A percentile compares a stretch with the other conserved stretches of the same genome.
phyloP scores from a whole-genome alignment of 2,329 filamentous ascomycete species.

The Paracoccidioides lutzii region DNA sequence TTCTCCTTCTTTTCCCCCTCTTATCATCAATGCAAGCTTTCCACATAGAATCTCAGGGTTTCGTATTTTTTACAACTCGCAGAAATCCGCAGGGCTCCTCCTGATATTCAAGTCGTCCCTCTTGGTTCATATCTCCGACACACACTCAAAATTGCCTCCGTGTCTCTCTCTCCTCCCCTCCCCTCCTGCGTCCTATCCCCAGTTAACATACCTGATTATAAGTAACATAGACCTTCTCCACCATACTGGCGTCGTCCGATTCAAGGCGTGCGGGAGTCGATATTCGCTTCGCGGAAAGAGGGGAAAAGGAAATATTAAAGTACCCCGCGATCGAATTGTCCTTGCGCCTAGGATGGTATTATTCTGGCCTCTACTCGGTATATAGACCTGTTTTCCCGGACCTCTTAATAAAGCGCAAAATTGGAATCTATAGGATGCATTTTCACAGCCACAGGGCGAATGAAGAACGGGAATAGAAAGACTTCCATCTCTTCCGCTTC shows the following conservation, averaged over 20 bases:
- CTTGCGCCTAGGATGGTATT: not conserved
- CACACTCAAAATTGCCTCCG: not conserved
- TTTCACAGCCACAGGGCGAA: too few species aligned
- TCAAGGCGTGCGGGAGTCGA: too few species aligned
- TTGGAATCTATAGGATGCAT: too few species aligned
- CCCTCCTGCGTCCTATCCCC: not conserved
- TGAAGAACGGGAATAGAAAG: too few species aligned
- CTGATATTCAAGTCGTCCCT: not conserved
- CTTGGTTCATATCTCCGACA: not conserved
- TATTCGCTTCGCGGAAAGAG: too few species aligned
- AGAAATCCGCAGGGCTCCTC: not conserved
- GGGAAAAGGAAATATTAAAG: not conserved
- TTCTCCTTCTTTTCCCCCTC: not conserved
- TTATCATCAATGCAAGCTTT: too few species aligned
- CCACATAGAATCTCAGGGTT: too few species aligned
- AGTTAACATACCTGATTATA: conserved; percentile 70
- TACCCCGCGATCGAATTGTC: not conserved
- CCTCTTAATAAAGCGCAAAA: too few species aligned
- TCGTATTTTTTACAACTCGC: not conserved
- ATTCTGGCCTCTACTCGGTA: too few species aligned
- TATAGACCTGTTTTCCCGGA: too few species aligned
- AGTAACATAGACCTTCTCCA: conserved; percentile 76
- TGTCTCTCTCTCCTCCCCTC: not conserved
- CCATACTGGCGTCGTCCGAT: conserved; percentile 44
- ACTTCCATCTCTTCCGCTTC: too few species aligned